Conservation (phyloP, 2,329 filamentous ascomycete genomes). For the Colletotrichum orbiculare region DNA sequence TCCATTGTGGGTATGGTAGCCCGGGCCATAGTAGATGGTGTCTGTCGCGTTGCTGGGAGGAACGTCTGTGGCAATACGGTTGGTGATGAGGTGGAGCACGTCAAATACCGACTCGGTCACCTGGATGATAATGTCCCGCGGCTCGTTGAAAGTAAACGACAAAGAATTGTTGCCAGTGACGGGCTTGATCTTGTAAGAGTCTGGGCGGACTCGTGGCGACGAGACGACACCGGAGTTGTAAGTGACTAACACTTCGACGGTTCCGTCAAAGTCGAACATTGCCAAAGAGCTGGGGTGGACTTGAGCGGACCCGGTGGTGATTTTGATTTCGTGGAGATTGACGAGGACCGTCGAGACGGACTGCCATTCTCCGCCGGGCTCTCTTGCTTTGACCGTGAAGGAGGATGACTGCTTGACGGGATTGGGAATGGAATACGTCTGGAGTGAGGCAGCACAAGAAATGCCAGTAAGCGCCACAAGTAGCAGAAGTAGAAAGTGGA, state of each 20-base stretch:
- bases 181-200: background rate
- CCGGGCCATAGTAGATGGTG: slow-evolving; percentile 41
- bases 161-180: background rate
- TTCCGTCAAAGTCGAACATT: slow-evolving; percentile 6
- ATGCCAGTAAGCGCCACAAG: background rate
- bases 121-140: slow-evolving; percentile 24
- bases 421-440: slow-evolving; percentile 3
- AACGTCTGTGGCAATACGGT: slow-evolving; percentile 32
- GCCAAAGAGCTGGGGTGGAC: slow-evolving; percentile 15
- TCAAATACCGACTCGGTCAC: slow-evolving; percentile 41
- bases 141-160: slow-evolving; percentile 1
- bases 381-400: background rate
- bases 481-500: too few relatives aligned
- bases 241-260: background rate
- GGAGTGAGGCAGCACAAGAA: background rate
- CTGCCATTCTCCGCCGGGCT: background rate
- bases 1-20: slow-evolving; percentile 35
- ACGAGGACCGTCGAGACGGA: background rate
- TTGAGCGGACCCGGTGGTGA: slow-evolving; percentile 11
- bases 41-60: slow-evolving; percentile 11
- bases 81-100: slow-evolving; percentile 40
- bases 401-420: slow-evolving; percentile 2
- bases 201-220: slow-evolving; percentile 3
- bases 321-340: slow-evolving; percentile 18
- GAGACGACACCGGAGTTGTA: slow-evolving; percentile 3